These are phyloP conservation scores for Croton setiger DNA, from an alignment of 441 rosid species.

Conservation along the genomic window DNA sequence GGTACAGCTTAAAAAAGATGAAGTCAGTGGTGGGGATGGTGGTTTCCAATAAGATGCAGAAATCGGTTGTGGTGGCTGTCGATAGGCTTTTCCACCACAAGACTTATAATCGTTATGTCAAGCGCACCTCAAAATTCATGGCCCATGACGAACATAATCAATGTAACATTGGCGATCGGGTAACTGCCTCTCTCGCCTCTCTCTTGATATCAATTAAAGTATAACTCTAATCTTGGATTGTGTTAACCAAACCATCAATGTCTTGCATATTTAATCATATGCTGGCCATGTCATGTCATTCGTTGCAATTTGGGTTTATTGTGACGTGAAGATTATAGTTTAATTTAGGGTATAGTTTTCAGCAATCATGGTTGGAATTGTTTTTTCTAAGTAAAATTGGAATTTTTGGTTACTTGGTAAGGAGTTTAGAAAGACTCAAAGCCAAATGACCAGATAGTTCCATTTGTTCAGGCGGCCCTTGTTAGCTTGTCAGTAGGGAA, in stretches of 20 bases:
- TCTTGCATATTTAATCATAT: neutral
- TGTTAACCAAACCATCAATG: no score
- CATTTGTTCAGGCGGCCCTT: no score
- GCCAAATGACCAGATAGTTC: no score
- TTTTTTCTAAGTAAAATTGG: neutral
- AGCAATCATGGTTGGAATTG: neutral
- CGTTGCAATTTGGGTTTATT: neutral
- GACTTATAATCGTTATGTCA: constrained; percentile 77
- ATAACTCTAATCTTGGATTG: no score
- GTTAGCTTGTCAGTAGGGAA: neutral
- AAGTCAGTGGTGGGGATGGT: constrained; percentile 70
- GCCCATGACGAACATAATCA: constrained; percentile 77
- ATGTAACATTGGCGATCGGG: constrained; percentile 88
- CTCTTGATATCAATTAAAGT: neutral
- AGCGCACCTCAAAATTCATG: constrained; percentile 96
- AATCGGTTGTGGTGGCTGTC: constrained; percentile 86
- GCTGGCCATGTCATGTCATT: neutral
- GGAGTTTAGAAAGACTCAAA: neutral
- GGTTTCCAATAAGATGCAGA: constrained; percentile 98
- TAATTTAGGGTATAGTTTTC: no score
- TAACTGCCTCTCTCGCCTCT: constrained; percentile 13
- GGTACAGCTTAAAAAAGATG: constrained; percentile 8
- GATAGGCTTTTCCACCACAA: constrained; percentile 85
- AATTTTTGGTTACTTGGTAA: neutral
- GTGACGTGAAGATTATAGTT: no score